Evolutionary conservation across 2,329 filamentous ascomycete species (phyloP).

Genomic region (Fusarium avenaceum): DNA sequence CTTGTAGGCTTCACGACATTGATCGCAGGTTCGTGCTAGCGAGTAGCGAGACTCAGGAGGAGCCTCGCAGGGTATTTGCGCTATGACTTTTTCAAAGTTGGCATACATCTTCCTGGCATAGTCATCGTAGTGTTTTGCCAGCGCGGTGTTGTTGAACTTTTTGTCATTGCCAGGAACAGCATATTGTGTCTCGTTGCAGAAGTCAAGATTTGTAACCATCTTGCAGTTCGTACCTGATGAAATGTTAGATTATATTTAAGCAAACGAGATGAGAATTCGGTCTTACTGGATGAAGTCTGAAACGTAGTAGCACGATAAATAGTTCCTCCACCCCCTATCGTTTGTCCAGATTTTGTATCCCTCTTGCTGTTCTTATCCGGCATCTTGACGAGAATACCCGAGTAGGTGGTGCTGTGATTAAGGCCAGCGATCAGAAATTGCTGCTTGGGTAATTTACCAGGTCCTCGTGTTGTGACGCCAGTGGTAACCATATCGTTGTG

Average conservation of each 20-base stretch:
- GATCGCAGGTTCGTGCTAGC: constrained; percentile 78
- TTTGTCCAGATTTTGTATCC: constrained; percentile 49
- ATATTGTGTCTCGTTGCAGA: constrained; percentile 91
- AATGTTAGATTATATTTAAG: constrained; percentile 9
- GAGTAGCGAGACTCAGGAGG: constrained; percentile 82
- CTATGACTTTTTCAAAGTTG: constrained; percentile 84
- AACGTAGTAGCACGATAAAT: constrained; percentile 82
- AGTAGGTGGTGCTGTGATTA: constrained; percentile 78
- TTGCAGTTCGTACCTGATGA: constrained; percentile 81
- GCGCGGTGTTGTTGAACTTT: constrained; percentile 70
- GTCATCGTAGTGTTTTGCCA: constrained; percentile 83
- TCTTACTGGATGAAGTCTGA: constrained; percentile 80
- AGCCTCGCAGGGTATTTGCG: constrained; percentile 88
- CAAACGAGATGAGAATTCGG: neutral
- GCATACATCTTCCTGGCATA: constrained; percentile 77
- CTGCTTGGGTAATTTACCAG: constrained; percentile 79
- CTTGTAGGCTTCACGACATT: constrained; percentile 88
- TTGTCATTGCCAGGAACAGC: constrained; percentile 85
- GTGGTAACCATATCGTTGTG: constrained; percentile 64
- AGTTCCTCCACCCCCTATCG: constrained; percentile 79
- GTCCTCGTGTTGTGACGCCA: constrained; percentile 77
- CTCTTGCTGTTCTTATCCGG: constrained; percentile 63
- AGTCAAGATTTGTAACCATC: constrained; percentile 86
- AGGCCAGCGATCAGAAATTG: constrained; percentile 88
- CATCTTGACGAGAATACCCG: constrained; percentile 76